Base-by-base conservation (phyloP, 257 asterid genomes). In the Apocynum venetum region DNA sequence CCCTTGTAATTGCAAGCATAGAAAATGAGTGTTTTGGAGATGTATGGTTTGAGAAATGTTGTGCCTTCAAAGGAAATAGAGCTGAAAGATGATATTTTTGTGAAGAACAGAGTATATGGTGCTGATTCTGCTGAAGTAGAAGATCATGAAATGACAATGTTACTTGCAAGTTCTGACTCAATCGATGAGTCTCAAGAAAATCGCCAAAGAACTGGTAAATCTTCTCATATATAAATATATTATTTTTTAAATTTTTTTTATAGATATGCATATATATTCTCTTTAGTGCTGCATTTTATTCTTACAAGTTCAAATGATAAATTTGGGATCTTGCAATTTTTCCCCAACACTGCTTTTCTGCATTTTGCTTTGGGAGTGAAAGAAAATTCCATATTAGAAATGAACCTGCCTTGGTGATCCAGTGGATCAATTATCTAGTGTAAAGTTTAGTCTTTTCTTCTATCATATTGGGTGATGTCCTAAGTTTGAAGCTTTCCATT, bases 201-300 rank as follows among this genome's bases (percentile, higher is more conserved):
- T 43, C 53, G 73, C 73, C 51, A 43, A 43, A 68, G 73, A 68
- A 68, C 73, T 19, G 73, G 73, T 68, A 68, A 68, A 68, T n/a
- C 48, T 66, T 41, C 13, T 38, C 46, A 40, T 19, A 17, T 8
- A 6, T 9, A 57, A 25, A 5, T 55, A 25, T 25, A 25, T 25
- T 25, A 25, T 25, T 25, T 25, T 25, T 25, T 25, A 0, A 25
- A 25, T 25, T 25, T 25, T 25, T 51, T 10, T 0, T 1, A 51
- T 9, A 12, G 0, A 51, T 12, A 51, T 51, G 3, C 14, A 10
- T 9, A 19, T 25, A n/a, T 40, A 20, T 11, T 68, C 35, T 68
- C 36, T 68, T 68, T 44, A 17, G 20, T 68, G 36, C 14, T 17
- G 35, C 51, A 68, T 17, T 20, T 0, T 43, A 2, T 38, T 41